Conservation (phyloP, 805 yeast species). For the Torulaspora maleeae region DNA sequence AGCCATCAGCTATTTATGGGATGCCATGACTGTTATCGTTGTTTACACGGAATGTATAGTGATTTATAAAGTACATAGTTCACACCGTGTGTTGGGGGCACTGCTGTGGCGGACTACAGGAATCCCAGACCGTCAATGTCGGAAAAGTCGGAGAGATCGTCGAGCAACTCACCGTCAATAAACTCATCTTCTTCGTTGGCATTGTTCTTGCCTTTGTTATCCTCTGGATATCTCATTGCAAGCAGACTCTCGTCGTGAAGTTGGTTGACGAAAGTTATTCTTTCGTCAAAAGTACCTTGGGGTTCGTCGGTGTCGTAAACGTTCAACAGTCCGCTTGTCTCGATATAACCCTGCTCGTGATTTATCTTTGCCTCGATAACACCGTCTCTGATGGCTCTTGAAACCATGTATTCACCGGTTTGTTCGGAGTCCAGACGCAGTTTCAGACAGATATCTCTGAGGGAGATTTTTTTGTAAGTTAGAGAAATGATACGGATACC, state of each 20-base stretch:
- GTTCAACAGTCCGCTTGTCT: conserved; percentile 79
- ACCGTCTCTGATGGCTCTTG: conserved; percentile 95
- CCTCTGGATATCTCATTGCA: conserved; percentile 85
- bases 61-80: conserved; percentile 1
- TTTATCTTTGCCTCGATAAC: conserved; percentile 93
- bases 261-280: conserved; percentile 87
- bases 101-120: conserved; percentile 12
- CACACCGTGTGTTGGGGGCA: not conserved
- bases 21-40: not conserved
- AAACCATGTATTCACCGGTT: conserved; percentile 93
- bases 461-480: conserved; percentile 83
- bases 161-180: conserved; percentile 24
- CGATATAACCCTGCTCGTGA: conserved; percentile 87
- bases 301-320: conserved; percentile 86
- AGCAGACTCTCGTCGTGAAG: conserved; percentile 89
- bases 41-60: not conserved
- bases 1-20: not conserved
- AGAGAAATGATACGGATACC: conserved; percentile 91
- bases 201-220: conserved; percentile 25
- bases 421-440: conserved; percentile 90
- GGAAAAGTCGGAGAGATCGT: conserved; percentile 34
- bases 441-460: conserved; percentile 90
- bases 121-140: conserved; percentile 34
- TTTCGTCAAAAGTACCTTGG: conserved; percentile 80
- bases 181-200: conserved; percentile 20